Evolutionary conservation across 176 grass and related monocot genomes (phyloP).

Genomic region (Pharus latifolius): DNA sequence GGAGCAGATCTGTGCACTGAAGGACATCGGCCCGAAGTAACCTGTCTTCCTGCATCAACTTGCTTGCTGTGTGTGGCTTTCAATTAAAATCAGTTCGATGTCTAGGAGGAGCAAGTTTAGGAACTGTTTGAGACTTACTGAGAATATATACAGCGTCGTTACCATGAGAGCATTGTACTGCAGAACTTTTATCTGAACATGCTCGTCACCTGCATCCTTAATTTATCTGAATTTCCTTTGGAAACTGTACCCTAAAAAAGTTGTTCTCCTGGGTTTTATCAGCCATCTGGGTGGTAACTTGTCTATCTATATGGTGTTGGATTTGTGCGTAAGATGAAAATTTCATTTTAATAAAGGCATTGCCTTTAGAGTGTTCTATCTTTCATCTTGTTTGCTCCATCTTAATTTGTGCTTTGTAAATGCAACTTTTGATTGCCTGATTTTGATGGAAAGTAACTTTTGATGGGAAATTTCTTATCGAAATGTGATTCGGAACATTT

Average conservation of each 20-base stretch:
- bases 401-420: neutral
- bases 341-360: neutral
- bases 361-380: no score
- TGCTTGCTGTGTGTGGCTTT: neutral
- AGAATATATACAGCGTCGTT: neutral
- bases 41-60: neutral
- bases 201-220: no score
- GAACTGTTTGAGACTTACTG: neutral
- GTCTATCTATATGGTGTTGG: neutral
- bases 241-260: neutral
- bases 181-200: neutral
- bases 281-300: neutral
- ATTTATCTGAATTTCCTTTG: neutral
- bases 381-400: neutral
- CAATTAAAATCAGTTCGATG: neutral
- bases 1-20: constrained; percentile 29
- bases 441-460: neutral
- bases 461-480: no score
- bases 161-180: neutral
- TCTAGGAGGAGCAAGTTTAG: neutral
- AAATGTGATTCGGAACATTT: no score
- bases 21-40: constrained; percentile 31
- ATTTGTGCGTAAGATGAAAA: neutral
- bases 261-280: neutral
- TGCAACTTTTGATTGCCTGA: neutral